Conservation (phyloP, 176 grass and related monocot species). For the Luzula sylvatica region DNA sequence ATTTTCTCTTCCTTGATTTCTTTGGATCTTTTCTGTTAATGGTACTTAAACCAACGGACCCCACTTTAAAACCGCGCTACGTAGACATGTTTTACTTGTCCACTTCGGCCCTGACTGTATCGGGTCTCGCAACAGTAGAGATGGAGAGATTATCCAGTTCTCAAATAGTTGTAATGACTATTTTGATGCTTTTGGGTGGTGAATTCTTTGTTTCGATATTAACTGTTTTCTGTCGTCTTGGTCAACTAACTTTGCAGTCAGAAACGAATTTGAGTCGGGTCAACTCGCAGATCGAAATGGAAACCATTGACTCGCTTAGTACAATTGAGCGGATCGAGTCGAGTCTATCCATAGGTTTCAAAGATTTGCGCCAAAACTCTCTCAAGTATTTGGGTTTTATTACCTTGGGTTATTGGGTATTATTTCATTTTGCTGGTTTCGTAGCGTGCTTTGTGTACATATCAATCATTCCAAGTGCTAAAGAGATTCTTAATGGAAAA, state of each 20-base stretch:
- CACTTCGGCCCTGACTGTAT: conserved; percentile 54
- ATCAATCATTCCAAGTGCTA: conserved; percentile 32
- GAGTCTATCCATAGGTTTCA: neutral
- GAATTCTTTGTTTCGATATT: conserved; percentile 54
- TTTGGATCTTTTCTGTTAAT: conserved; percentile 46
- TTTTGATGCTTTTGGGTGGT: conserved; percentile 75
- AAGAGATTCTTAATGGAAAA: conserved; percentile 40
- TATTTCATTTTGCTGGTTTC: conserved; percentile 26
- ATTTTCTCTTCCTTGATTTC: conserved; percentile 43
- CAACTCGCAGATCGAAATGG: conserved; percentile 6
- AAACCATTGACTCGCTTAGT: conserved; percentile 3
- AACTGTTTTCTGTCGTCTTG: conserved; percentile 14
- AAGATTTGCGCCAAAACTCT: neutral
- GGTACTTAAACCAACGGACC: conserved; percentile 30
- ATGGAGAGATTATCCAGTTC: conserved; percentile 66
- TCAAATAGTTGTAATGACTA: conserved; percentile 36
- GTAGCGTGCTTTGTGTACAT: conserved; percentile 36
- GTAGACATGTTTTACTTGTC: conserved; percentile 60
- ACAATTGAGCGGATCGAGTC: conserved; percentile 7
- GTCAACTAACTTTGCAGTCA: neutral
- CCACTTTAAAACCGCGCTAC: conserved; percentile 8
- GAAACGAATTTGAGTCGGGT: conserved; percentile 9
- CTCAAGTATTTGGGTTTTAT: conserved; percentile 27
- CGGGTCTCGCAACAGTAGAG: conserved; percentile 43
- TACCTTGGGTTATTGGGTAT: conserved; percentile 24